These are phyloP conservation scores for Lasiodiplodia hormozganensis DNA, from an alignment of 2,329 filamentous ascomycete species.

Conservation along the genomic window DNA sequence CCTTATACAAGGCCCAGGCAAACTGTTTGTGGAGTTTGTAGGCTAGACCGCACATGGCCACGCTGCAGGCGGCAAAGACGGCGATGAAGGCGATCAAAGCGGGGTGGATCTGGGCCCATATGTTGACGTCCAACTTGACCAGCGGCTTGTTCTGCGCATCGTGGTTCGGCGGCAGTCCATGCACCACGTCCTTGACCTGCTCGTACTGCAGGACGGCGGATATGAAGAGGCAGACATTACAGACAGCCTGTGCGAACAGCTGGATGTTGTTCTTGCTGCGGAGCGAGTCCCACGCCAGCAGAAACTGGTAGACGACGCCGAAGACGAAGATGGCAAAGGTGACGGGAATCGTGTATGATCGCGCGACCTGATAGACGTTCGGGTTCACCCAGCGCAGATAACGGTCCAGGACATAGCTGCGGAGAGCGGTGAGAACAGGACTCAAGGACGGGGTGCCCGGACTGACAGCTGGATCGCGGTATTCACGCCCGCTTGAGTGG, in stretches of 20 bases:
- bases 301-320: slow-evolving; percentile 35
- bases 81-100: slow-evolving; percentile 25
- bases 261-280: slow-evolving; percentile 39
- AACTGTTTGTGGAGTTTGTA: slow-evolving; percentile 33
- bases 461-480: slow-evolving; percentile 34
- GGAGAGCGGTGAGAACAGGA: background rate
- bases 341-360: slow-evolving; percentile 12
- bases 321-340: slow-evolving; percentile 29
- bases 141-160: slow-evolving; percentile 30
- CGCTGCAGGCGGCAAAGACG: slow-evolving; percentile 26
- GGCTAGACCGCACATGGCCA: slow-evolving; percentile 29
- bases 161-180: background rate
- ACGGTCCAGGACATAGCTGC: slow-evolving; percentile 11
- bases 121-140: slow-evolving; percentile 30
- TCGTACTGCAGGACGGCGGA: slow-evolving; percentile 35
- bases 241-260: slow-evolving; percentile 34
- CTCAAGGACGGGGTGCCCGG: background rate
- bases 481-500: slow-evolving; percentile 31
- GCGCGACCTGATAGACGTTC: background rate
- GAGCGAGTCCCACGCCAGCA: slow-evolving; percentile 37
- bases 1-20: slow-evolving; percentile 34
- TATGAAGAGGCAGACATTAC: slow-evolving; percentile 34
- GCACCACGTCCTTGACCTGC: slow-evolving; percentile 30
- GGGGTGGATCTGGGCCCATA: slow-evolving; percentile 29
- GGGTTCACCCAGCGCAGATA: slow-evolving; percentile 22